These are phyloP conservation scores for Fusarium stilboides DNA, from an alignment of 2,329 filamentous ascomycete species.

Conservation along the genomic window DNA sequence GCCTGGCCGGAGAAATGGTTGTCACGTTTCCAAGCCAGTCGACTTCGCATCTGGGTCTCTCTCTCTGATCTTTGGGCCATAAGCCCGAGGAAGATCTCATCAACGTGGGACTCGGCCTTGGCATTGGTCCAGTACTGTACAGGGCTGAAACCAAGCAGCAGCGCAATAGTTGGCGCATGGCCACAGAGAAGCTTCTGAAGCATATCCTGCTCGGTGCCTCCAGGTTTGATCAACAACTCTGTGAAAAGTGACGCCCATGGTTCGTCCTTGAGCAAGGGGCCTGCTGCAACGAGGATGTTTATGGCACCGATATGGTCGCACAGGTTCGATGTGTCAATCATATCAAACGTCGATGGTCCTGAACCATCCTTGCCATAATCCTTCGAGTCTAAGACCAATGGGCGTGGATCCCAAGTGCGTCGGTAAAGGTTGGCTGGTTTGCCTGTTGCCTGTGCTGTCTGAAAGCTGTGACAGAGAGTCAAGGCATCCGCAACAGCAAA, in stretches of 20 bases:
- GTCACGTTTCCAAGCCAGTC: slow-evolving; percentile 57
- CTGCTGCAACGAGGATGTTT: slow-evolving; percentile 58
- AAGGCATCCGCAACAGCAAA: slow-evolving; percentile 66
- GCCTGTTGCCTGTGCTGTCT: slow-evolving; percentile 54
- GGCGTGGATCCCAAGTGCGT: slow-evolving; percentile 56
- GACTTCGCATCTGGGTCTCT: slow-evolving; percentile 49
- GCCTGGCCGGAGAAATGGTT: slow-evolving; percentile 50
- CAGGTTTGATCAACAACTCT: slow-evolving; percentile 59
- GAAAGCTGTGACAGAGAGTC: slow-evolving; percentile 67
- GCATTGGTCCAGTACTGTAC: slow-evolving; percentile 67
- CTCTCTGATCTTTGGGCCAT: slow-evolving; percentile 22
- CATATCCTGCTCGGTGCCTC: slow-evolving; percentile 44
- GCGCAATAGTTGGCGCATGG: slow-evolving; percentile 62
- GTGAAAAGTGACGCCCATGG: slow-evolving; percentile 65
- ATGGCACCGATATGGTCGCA: slow-evolving; percentile 58
- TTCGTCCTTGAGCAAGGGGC: slow-evolving; percentile 62
- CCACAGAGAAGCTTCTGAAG: slow-evolving; percentile 63
- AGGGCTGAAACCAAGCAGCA: slow-evolving; percentile 66
- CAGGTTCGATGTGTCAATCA: slow-evolving; percentile 69
- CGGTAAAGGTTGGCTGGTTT: slow-evolving; percentile 60
- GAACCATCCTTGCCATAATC: slow-evolving; percentile 56
- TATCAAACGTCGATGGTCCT: slow-evolving; percentile 64
- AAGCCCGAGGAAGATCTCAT: slow-evolving; percentile 56
- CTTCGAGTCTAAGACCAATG: slow-evolving; percentile 59
- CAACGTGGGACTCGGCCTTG: slow-evolving; percentile 57